A percentile compares a stretch with the other conserved stretches of the same genome.
These are phyloP conservation scores for Kalanchoe fedtschenkoi DNA, from an alignment of 164 flowering plant species.

Conservation along the genomic window DNA sequence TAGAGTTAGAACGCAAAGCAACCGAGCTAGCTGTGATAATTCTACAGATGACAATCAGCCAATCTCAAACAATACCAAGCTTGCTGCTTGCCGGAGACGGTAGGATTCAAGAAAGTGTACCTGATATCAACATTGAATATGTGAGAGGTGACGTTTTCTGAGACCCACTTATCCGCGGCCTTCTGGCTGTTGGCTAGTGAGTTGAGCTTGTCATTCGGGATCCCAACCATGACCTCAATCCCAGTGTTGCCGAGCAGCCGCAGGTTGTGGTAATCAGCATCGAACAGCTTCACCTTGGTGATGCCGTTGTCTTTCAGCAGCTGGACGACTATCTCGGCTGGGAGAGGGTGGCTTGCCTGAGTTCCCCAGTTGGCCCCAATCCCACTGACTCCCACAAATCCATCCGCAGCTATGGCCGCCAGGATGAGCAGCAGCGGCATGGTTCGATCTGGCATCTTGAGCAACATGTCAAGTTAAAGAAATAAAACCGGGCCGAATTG, in stretches of 20 bases:
- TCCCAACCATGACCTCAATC: slow-evolving; percentile 94
- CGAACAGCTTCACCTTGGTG: slow-evolving; percentile 85
- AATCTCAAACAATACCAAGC: too few relatives aligned
- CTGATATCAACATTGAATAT: slow-evolving; percentile 55
- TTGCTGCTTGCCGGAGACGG: too few relatives aligned
- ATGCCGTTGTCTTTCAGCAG: slow-evolving; percentile 66
- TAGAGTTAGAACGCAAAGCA: too few relatives aligned
- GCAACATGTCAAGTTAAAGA: neutral
- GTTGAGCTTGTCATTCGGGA: slow-evolving; percentile 82
- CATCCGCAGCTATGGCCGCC: neutral
- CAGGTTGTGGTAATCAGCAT: slow-evolving; percentile 56
- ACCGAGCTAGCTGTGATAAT: too few relatives aligned
- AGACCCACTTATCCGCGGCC: slow-evolving; percentile 90
- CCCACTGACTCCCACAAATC: slow-evolving; percentile 13
- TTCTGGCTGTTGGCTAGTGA: slow-evolving; percentile 48
- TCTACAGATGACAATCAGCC: too few relatives aligned
- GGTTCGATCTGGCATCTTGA: neutral
- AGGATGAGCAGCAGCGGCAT: neutral
- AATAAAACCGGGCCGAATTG: neutral
- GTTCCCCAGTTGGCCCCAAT: slow-evolving; percentile 95
- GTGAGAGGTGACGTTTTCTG: slow-evolving; percentile 62
- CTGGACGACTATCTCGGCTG: slow-evolving; percentile 48
- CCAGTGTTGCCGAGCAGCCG: slow-evolving; percentile 46
- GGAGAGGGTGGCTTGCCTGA: slow-evolving; percentile 59
- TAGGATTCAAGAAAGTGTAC: slow-evolving; percentile 19